Conservation (phyloP, 1,139 yeast genomes). For the Saccharomycopsis phalli region DNA sequence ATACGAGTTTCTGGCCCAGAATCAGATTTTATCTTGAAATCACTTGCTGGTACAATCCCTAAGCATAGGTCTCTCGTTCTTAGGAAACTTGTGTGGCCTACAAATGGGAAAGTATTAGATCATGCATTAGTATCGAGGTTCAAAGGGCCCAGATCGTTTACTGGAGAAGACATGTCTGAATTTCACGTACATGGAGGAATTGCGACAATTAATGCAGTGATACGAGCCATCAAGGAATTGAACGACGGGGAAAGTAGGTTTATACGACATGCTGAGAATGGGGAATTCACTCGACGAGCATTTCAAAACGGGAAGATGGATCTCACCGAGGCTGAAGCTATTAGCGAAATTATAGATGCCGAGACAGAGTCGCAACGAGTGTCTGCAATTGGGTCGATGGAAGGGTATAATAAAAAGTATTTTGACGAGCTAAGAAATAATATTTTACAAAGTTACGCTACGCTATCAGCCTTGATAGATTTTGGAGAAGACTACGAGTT, state of each 20-base stretch:
- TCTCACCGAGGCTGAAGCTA: slow-evolving; percentile 83
- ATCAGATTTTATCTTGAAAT: slow-evolving; percentile 35
- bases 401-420: slow-evolving; percentile 50
- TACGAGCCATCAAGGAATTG: slow-evolving; percentile 49
- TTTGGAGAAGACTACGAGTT: slow-evolving; percentile 93
- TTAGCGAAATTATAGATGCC: slow-evolving; percentile 82
- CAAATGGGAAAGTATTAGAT: slow-evolving; percentile 43
- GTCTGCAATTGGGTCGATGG: slow-evolving; percentile 64
- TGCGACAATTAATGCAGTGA: slow-evolving; percentile 67
- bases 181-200: slow-evolving; percentile 90
- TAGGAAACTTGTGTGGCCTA: slow-evolving; percentile 42
- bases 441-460: slow-evolving; percentile 59
- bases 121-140: slow-evolving; percentile 68
- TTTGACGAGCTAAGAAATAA: slow-evolving; percentile 61
- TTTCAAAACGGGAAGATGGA: slow-evolving; percentile 60
- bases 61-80: slow-evolving; percentile 47
- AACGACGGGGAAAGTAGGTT: slow-evolving; percentile 36
- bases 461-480: slow-evolving; percentile 81
- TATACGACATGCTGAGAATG: slow-evolving; percentile 81
- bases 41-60: slow-evolving; percentile 39
- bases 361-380: slow-evolving; percentile 85
- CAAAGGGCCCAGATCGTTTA: slow-evolving; percentile 70
- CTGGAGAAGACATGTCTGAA: slow-evolving; percentile 88
- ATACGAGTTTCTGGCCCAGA: slow-evolving; percentile 74
- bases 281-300: slow-evolving; percentile 85